phyloP scores from a whole-genome alignment of 2,329 filamentous ascomycete species.

The Mycocentrospora acerina region DNA sequence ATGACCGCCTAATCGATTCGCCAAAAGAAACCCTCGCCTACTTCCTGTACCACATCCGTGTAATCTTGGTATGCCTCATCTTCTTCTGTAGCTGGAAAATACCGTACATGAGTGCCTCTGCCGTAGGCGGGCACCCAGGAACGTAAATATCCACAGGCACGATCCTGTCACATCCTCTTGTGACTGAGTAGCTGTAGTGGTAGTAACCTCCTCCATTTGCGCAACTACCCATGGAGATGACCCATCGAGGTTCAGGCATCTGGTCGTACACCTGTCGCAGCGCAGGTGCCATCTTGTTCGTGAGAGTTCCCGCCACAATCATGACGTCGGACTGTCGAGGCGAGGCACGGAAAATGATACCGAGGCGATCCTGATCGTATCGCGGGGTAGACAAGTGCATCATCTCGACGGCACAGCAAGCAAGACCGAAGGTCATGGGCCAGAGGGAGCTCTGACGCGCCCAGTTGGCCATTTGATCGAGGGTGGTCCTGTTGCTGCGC shows the following conservation, averaged over 20 bases:
- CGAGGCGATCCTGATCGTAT: conserved; percentile 86
- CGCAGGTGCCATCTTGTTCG: conserved; percentile 95
- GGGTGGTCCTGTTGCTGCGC: conserved; percentile 62
- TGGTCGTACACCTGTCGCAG: conserved; percentile 91
- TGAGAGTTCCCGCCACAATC: conserved; percentile 91
- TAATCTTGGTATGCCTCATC: conserved; percentile 64
- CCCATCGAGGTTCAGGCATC: conserved; percentile 91
- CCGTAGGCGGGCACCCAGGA: conserved; percentile 66
- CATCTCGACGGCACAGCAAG: conserved; percentile 92
- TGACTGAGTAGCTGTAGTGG: conserved; percentile 81
- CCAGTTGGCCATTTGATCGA: conserved; percentile 85
- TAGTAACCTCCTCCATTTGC: conserved; percentile 86
- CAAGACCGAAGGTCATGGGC: conserved; percentile 88
- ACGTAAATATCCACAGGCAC: conserved; percentile 85
- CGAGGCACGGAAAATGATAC: conserved; percentile 89
- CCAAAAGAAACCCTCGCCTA: conserved; percentile 30
- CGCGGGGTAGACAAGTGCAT: conserved; percentile 91
- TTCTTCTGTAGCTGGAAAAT: conserved; percentile 79
- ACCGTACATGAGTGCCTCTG: conserved; percentile 59
- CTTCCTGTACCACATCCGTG: conserved; percentile 61
- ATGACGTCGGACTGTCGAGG: conserved; percentile 90
- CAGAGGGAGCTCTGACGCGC: conserved; percentile 83
- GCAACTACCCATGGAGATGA: conserved; percentile 81
- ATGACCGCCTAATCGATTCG: conserved; percentile 16
- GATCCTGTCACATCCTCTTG: conserved; percentile 75